These are phyloP conservation scores for Daedalea quercina DNA, from an alignment of 768 basidiomycete species.

Conservation along the genomic window DNA sequence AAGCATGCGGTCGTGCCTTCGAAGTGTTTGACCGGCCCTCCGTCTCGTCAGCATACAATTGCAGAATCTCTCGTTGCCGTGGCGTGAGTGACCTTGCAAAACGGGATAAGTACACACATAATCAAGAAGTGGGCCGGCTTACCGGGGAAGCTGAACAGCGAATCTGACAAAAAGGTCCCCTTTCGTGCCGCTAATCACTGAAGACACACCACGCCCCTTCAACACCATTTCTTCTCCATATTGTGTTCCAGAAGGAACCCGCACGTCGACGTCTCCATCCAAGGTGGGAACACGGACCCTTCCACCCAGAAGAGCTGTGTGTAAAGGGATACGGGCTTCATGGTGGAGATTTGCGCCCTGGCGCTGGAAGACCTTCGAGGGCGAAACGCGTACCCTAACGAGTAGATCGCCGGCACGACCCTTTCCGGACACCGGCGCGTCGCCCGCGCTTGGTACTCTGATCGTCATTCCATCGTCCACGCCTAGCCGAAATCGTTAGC, in stretches of 20 bases:
- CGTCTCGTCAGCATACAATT: constrained; percentile 90
- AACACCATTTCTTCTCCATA: constrained; percentile 96
- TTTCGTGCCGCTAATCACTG: constrained; percentile 49
- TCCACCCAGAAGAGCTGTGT: constrained; percentile 90
- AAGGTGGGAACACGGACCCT: constrained; percentile 88
- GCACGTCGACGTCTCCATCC: constrained; percentile 93
- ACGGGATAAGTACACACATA: neutral
- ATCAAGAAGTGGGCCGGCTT: constrained; percentile 23
- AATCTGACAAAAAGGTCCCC: constrained; percentile 91
- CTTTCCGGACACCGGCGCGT: constrained; percentile 74
- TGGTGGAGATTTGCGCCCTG: constrained; percentile 92
- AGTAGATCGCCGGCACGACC: constrained; percentile 81
- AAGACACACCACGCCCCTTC: constrained; percentile 75
- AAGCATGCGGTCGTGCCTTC: constrained; percentile 13
- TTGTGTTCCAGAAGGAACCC: constrained; percentile 88
- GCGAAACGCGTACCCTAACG: constrained; percentile 76
- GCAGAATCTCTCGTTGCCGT: constrained; percentile 80
- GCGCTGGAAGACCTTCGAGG: constrained; percentile 80
- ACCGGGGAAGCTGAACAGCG: constrained; percentile 86
- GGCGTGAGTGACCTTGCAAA: constrained; percentile 65
- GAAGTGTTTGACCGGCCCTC: constrained; percentile 48
- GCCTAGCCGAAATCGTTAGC: constrained; percentile 37
- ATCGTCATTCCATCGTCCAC: constrained; percentile 95
- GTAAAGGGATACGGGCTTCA: constrained; percentile 83
- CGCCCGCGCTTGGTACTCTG: constrained; percentile 73